Evolutionary conservation across 768 basidiomycete species (phyloP), one percentile per base, ranked within the genome.

Genomic region (Paxillus rubicundulus): DNA sequence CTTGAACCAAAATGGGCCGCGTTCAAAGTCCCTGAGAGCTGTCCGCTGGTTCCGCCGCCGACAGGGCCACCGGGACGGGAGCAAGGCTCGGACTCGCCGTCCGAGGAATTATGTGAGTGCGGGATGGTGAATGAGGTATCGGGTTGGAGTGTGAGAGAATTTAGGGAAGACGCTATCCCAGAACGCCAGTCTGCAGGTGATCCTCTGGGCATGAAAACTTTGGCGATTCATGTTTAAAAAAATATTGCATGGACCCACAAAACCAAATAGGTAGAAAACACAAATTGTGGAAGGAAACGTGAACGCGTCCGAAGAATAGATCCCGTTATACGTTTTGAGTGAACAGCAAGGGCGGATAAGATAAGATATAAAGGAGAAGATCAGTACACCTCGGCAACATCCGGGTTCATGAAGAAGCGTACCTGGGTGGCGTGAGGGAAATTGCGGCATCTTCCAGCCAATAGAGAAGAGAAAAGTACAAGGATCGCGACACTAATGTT

Each of bases 201-300:
- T 43, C 60, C 64, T 51, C 64, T 54, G 36, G 55, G n/a, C 65
- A 69, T 69, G 54, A 45, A 28, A 17, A 40, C 64, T 62, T 54
- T 39, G 57, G 51, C 45, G 59, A 58, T 57, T 57, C 54, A 69
- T 49, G 63, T 67, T 49, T 47, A 39, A 40, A 64, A 24, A 67
- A 70, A 63, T 61, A 61, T 47, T 32, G 49, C 9, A 50, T 56
- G 68, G 68, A 70, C 68, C 68, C 68, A 70, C 68, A 70, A 37
- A 41, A 40, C 68, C 68, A 70, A 70, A 70, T 58, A 70, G 18
- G 43, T 40, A 52, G 41, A 62, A 65, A 70, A 65, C 60, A 62
- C 54, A 45, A 30, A 49, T 12, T 21, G 39, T 41, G 36, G 33
- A 56, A 47, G 37, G 30, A 51, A 43, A 54, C 54, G 62, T 53